Conservation (phyloP, 768 basidiomycete genomes). For the Hericium rajendrae region DNA sequence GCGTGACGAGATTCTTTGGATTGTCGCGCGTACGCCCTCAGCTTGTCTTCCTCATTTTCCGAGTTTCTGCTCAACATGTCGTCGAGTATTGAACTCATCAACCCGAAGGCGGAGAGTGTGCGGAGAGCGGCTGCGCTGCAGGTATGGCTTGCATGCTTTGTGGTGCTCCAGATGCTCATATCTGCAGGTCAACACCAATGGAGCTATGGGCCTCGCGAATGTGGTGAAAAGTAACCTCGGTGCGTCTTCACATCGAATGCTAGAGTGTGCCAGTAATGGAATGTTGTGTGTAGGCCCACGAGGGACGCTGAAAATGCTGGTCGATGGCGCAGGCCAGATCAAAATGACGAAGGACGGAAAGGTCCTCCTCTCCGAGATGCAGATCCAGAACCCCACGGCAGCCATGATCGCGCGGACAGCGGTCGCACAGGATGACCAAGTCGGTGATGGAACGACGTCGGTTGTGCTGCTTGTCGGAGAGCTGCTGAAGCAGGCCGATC, state of each 20-base stretch:
- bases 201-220: slow-evolving; percentile 93
- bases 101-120: slow-evolving; percentile 93
- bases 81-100: slow-evolving; percentile 88
- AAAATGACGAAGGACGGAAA: slow-evolving; percentile 99
- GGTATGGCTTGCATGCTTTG: slow-evolving; percentile 33
- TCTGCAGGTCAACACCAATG: slow-evolving; percentile 76
- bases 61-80: background rate
- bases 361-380: slow-evolving; percentile 97
- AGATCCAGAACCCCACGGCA: slow-evolving; percentile 98
- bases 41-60: background rate
- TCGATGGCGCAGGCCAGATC: slow-evolving; percentile 95
- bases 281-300: slow-evolving; percentile 65
- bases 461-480: slow-evolving; percentile 95
- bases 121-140: slow-evolving; percentile 84
- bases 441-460: slow-evolving; percentile 97
- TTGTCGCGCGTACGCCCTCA: background rate
- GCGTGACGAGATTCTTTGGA: slow-evolving; percentile 1
- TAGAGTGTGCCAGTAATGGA: background rate
- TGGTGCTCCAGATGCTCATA: slow-evolving; percentile 13
- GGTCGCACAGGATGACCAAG: slow-evolving; percentile 98
- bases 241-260: slow-evolving; percentile 26
- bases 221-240: slow-evolving; percentile 97
- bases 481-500: slow-evolving; percentile 93
- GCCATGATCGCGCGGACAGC: slow-evolving; percentile 99
- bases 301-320: slow-evolving; percentile 98